phyloP scores from a whole-genome alignment of 2,329 filamentous ascomycete species.

The Fusarium penzigii region DNA sequence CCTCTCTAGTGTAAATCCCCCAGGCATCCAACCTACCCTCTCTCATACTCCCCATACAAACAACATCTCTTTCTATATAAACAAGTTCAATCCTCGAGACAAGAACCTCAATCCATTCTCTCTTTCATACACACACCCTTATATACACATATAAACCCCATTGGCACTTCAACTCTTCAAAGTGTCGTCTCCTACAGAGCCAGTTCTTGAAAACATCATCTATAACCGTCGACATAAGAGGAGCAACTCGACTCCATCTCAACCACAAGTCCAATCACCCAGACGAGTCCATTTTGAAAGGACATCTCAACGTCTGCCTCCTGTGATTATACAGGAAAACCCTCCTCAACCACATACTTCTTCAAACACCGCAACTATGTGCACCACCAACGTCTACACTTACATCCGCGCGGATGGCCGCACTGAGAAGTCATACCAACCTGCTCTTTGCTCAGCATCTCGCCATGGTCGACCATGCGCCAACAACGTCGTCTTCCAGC shows the following conservation, averaged over 20 bases:
- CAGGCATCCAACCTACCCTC: conserved; percentile 22
- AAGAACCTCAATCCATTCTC: conserved; percentile 17
- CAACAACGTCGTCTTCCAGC: conserved; percentile 42
- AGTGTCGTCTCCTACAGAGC: conserved; percentile 20
- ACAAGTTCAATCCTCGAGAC: conserved; percentile 22
- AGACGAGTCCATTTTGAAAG: conserved; percentile 5
- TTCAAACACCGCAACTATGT: conserved; percentile 45
- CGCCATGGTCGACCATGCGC: conserved; percentile 44
- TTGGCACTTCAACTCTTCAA: conserved; percentile 13
- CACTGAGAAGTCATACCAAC: conserved; percentile 35
- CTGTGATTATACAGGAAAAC: conserved; percentile 25
- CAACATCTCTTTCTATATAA: conserved; percentile 22
- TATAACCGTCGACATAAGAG: conserved; percentile 17
- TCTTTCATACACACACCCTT: neutral
- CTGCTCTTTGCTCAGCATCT: conserved; percentile 41
- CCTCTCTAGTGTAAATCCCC: conserved; percentile 3
- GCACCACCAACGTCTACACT: conserved; percentile 48
- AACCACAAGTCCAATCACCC: conserved; percentile 12
- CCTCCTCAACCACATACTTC: conserved; percentile 18
- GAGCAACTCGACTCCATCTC: conserved; percentile 12
- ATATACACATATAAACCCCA: conserved; percentile 6
- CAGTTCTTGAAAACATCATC: conserved; percentile 24
- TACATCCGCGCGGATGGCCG: conserved; percentile 50
- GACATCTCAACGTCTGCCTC: conserved; percentile 13
- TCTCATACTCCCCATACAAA: neutral